These are phyloP conservation scores for Aspergillus udagawae DNA, from an alignment of 2,329 filamentous ascomycete genomes.

Conservation along the genomic window DNA sequence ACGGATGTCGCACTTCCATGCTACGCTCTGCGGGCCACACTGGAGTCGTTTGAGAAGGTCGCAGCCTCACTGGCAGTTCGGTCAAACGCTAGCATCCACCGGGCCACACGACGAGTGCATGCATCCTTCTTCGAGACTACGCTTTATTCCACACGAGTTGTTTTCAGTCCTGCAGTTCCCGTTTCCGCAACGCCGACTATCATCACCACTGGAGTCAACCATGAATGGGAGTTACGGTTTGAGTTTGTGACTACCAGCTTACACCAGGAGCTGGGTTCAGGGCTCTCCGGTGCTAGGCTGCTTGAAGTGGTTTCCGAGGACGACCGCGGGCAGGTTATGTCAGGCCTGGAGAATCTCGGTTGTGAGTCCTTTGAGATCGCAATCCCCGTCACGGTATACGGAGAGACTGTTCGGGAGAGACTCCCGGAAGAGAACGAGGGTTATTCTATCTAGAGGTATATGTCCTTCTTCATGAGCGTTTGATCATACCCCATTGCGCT, in stretches of 20 bases:
- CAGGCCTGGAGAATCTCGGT: conserved; percentile 70
- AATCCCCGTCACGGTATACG: conserved; percentile 78
- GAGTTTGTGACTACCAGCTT: conserved; percentile 81
- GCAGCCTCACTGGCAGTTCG: conserved; percentile 76
- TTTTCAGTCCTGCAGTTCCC: conserved; percentile 81
- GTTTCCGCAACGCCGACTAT: conserved; percentile 83
- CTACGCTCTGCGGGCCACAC: conserved; percentile 76
- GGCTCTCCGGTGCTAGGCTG: conserved; percentile 48
- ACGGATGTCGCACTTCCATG: conserved; percentile 71
- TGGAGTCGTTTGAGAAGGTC: conserved; percentile 84
- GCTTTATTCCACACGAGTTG: conserved; percentile 71
- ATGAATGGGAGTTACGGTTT: conserved; percentile 85
- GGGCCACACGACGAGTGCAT: conserved; percentile 80
- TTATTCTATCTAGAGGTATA: conserved; percentile 32
- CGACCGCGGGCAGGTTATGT: conserved; percentile 71
- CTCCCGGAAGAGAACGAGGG: conserved; percentile 38
- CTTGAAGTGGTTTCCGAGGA: conserved; percentile 76
- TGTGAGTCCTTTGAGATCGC: conserved; percentile 90
- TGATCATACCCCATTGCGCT: background rate
- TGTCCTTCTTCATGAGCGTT: background rate
- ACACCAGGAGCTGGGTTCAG: conserved; percentile 34
- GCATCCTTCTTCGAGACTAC: conserved; percentile 75
- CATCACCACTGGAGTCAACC: conserved; percentile 77
- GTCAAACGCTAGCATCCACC: conserved; percentile 77
- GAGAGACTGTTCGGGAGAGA: conserved; percentile 47